Conservation (phyloP, 2,329 filamentous ascomycete genomes). For the Paraconiothyrium sp. region DNA sequence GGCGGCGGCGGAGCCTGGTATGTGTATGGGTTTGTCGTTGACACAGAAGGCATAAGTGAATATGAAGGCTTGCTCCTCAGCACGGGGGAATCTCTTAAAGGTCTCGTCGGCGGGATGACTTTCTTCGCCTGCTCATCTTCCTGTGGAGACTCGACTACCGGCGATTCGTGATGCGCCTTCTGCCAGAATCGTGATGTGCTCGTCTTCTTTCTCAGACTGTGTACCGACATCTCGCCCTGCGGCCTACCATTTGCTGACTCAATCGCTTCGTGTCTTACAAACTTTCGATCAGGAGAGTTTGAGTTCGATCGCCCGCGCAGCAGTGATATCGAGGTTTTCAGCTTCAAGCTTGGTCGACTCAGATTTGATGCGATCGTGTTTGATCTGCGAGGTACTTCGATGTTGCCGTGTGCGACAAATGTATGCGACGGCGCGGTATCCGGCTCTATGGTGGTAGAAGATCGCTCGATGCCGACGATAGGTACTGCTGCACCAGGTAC, state of each 20-base stretch:
- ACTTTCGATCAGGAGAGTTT: constrained; percentile 24
- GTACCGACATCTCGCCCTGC: constrained; percentile 7
- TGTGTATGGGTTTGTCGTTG: constrained; percentile 5
- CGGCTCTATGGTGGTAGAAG: constrained; percentile 29
- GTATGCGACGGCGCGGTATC: constrained; percentile 41
- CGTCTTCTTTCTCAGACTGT: constrained; percentile 28
- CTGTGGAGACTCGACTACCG: constrained; percentile 3
- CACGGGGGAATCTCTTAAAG: neutral
- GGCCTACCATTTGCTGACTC: constrained; percentile 2
- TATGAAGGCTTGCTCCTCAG: constrained; percentile 9
- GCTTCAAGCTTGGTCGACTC: constrained; percentile 36
- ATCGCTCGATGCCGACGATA: constrained; percentile 30
- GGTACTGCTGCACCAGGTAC: constrained; percentile 33
- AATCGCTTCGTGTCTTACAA: constrained; percentile 9
- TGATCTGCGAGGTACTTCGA: constrained; percentile 38
- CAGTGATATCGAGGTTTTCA: constrained; percentile 38
- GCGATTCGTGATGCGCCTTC: constrained; percentile 23
- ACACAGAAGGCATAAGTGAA: neutral
- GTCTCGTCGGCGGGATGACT: neutral
- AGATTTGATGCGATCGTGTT: constrained; percentile 37
- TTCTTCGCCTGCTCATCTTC: neutral
- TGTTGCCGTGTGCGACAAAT: constrained; percentile 33
- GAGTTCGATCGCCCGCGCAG: constrained; percentile 31
- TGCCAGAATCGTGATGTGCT: constrained; percentile 33
- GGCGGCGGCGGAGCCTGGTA: neutral